Conservation (phyloP, 768 basidiomycete species). For the Botryobasidium botryosum region DNA sequence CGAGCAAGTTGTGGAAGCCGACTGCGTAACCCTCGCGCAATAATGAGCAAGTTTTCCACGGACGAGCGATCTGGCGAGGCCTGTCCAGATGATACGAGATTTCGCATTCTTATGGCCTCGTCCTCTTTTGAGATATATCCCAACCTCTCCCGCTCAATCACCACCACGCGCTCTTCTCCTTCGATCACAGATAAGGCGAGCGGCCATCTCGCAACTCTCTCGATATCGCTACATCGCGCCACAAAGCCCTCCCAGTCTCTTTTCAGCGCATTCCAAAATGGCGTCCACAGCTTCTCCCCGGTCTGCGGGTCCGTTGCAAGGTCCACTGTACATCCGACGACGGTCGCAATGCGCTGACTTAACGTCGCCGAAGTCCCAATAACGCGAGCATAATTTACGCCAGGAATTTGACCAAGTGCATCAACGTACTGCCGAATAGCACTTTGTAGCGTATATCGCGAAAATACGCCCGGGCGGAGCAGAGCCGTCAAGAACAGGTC, state of each 20-base stretch:
- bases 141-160: slow-evolving; percentile 66
- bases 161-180: slow-evolving; percentile 28
- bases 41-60: not conserved
- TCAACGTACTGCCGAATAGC: slow-evolving; percentile 72
- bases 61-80: not conserved
- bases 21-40: not conserved
- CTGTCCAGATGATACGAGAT: not conserved
- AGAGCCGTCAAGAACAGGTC: slow-evolving; percentile 69
- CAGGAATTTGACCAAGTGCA: slow-evolving; percentile 43
- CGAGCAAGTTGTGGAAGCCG: not conserved
- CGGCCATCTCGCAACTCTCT: slow-evolving; percentile 71
- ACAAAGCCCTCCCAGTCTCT: slow-evolving; percentile 95
- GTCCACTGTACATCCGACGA: slow-evolving; percentile 74
- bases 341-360: slow-evolving; percentile 57
- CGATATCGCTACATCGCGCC: slow-evolving; percentile 77
- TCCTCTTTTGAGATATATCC: slow-evolving; percentile 50
- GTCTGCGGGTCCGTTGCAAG: slow-evolving; percentile 59
- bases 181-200: slow-evolving; percentile 35
- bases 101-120: slow-evolving; percentile 35
- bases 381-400: slow-evolving; percentile 38
- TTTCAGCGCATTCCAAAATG: slow-evolving; percentile 72
- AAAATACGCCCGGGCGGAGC: slow-evolving; percentile 80
- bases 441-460: slow-evolving; percentile 57
- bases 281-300: slow-evolving; percentile 58
- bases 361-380: slow-evolving; percentile 45